Evolutionary conservation across 768 basidiomycete species (phyloP).

Genomic region (Dioszegia hungarica): DNA sequence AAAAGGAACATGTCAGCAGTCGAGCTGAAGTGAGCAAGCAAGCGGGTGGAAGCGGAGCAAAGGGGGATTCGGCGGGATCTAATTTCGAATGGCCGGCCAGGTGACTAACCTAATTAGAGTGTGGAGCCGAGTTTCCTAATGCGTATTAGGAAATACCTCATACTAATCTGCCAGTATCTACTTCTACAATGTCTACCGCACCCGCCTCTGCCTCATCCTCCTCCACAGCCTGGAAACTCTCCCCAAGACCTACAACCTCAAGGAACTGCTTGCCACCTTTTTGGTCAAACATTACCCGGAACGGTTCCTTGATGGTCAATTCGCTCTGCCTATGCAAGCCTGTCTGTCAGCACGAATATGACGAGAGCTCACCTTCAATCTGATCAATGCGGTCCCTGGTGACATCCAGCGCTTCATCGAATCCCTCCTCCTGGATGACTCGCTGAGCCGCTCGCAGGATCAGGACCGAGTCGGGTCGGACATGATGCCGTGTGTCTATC

Average conservation of each 20-base stretch:
- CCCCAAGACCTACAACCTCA: conserved; percentile 49
- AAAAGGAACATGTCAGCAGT: no score
- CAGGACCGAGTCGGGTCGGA: conserved; percentile 74
- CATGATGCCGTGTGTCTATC: conserved; percentile 66
- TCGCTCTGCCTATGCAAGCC: conserved; percentile 48
- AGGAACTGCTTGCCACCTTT: conserved; percentile 25
- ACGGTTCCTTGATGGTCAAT: conserved; percentile 47
- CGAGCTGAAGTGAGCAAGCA: no score
- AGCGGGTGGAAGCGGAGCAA: no score
- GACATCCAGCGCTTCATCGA: conserved; percentile 68
- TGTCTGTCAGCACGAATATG: conserved; percentile 2
- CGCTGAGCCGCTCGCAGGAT: conserved; percentile 67
- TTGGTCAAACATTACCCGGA: conserved; percentile 36
- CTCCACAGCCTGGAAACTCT: conserved; percentile 58
- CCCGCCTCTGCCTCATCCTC: neutral
- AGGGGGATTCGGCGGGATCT: no score
- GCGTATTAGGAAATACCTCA: neutral
- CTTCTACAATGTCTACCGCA: neutral
- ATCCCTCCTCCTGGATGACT: conserved; percentile 68
- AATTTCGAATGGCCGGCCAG: neutral
- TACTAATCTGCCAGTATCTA: neutral
- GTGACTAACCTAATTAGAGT: no score
- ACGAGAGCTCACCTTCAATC: conserved; percentile 60
- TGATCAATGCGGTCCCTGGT: conserved; percentile 75
- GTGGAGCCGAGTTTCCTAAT: neutral